Percentiles rank a stretch among this genome's conserved stretches.
Evolutionary conservation across 2,329 filamentous ascomycete genomes (phyloP).

Genomic region (Xylaria sp.): DNA sequence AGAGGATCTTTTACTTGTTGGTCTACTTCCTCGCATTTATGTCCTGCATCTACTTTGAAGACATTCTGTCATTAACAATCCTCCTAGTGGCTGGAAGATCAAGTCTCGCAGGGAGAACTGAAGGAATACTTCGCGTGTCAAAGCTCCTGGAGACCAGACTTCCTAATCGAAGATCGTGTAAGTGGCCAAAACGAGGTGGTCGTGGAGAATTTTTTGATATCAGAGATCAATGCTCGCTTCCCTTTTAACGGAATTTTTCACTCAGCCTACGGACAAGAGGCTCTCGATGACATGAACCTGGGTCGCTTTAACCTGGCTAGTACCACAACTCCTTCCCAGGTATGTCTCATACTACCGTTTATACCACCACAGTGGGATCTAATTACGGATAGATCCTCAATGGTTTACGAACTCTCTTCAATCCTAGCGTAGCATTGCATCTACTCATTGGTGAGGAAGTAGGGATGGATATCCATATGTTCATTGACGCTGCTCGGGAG

Average conservation of each 20-base stretch:
- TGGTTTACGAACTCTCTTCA: conserved; percentile 42
- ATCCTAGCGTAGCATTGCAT: conserved; percentile 40
- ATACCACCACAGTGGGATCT: neutral
- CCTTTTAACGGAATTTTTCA: conserved; percentile 47
- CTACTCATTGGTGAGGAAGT: conserved; percentile 46
- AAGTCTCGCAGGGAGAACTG: conserved; percentile 36
- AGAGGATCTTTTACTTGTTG: conserved; percentile 40
- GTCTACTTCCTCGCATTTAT: neutral
- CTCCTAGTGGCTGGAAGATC: conserved; percentile 39
- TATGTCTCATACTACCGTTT: conserved; percentile 17
- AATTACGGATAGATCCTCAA: conserved; percentile 39
- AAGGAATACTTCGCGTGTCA: conserved; percentile 29
- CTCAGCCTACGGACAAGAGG: conserved; percentile 39
- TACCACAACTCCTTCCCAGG: conserved; percentile 36
- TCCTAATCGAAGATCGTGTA: conserved; percentile 43
- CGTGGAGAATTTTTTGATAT: conserved; percentile 41
- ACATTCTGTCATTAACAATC: neutral
- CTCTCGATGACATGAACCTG: conserved; percentile 32
- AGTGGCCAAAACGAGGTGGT: neutral
- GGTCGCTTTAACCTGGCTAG: conserved; percentile 26
- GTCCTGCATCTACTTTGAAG: neutral
- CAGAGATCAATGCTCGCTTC: conserved; percentile 51
- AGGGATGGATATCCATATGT: conserved; percentile 49
- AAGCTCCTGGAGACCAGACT: conserved; percentile 49
- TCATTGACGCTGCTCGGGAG: conserved; percentile 39